Base-by-base conservation (phyloP, 345 rosid species). In the Lagerstroemia speciosa region DNA sequence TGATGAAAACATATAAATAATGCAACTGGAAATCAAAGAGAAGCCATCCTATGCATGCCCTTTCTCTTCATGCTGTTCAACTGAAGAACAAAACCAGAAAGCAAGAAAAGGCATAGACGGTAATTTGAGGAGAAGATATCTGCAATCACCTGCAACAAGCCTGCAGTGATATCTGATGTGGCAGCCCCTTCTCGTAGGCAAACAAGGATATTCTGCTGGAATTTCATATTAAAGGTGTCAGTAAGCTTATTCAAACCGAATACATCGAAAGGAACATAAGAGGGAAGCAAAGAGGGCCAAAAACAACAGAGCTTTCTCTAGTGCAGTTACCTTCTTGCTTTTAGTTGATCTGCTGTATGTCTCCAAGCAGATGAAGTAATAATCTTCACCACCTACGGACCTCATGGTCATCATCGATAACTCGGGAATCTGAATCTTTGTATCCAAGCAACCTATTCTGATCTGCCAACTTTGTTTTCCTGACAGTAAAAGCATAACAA, bases 111-210 rank as follows among this genome's bases (percentile, higher is more conserved):
- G 64, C 37, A 6, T 15, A 22, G 12, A 24, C 67, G 19, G 20
- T 32, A 41, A 67, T 29, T 52, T 22, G 1, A 20, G 58, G 41
- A 38, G 32, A 24, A 29, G 8, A 64, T 19, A 34, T 64, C 29
- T 58, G 30, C 4, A 41, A 66, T 75, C 71, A 88, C 93, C 90
- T 85, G 90, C 73, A 84, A 77, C 70, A 88, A 71, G 60, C 90
- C 90, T 73, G 60, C 62, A 34, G 77, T 70, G 24, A 83, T 66
- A 70, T 85, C 86, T 26, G 73, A 71, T n/a, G 81, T 81, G 31
- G 71, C 74, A 71, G 85, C 84, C 6, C 90, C 90, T 72, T 88
- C 93, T 3, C 83, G 81, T 0, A 84, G 67, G 69, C 81, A 88
- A 66, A 88, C 78, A 60, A 84, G 77, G 60, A 88, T 77, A 22